Percentiles rank a stretch among this genome's conserved stretches.
phyloP scores from a whole-genome alignment of 768 basidiomycete genomes.

The Leccinum broughii region DNA sequence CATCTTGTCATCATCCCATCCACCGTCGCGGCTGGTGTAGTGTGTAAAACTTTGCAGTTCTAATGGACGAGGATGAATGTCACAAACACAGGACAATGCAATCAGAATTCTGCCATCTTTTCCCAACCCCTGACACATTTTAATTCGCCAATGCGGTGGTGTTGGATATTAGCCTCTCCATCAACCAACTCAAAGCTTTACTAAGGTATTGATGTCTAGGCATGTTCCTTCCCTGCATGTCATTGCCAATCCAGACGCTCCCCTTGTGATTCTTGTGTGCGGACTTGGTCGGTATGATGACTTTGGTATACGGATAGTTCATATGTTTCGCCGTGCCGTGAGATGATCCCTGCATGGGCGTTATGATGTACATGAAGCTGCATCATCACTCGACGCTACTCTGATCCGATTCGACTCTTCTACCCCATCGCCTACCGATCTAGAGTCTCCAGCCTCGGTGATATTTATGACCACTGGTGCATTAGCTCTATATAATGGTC shows the following conservation, averaged over 20 bases:
- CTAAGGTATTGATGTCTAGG: conserved; percentile 19
- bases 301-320: not conserved
- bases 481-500: not conserved
- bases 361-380: not conserved
- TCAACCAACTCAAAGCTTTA: conserved; percentile 15
- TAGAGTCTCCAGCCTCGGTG: not conserved
- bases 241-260: not conserved
- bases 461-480: not conserved
- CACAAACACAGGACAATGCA: conserved; percentile 11
- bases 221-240: not conserved
- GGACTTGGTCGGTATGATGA: too few species aligned
- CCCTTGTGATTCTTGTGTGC: too few species aligned
- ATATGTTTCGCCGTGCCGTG: too few species aligned
- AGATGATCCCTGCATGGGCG: not conserved
- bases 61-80: conserved; percentile 6
- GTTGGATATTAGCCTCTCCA: conserved; percentile 23
- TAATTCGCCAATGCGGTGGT: conserved; percentile 23
- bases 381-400: not conserved
- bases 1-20: conserved; percentile 18
- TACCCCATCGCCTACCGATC: not conserved
- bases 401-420: not conserved
- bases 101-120: not conserved
- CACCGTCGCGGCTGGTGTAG: conserved; percentile 27
- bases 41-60: conserved; percentile 5
- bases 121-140: conserved; percentile 25